A percentile compares a stretch with the other conserved stretches of the same genome.
These are phyloP conservation scores for Lentinula sp. DNA, from an alignment of 768 basidiomycete species.

Conservation along the genomic window DNA sequence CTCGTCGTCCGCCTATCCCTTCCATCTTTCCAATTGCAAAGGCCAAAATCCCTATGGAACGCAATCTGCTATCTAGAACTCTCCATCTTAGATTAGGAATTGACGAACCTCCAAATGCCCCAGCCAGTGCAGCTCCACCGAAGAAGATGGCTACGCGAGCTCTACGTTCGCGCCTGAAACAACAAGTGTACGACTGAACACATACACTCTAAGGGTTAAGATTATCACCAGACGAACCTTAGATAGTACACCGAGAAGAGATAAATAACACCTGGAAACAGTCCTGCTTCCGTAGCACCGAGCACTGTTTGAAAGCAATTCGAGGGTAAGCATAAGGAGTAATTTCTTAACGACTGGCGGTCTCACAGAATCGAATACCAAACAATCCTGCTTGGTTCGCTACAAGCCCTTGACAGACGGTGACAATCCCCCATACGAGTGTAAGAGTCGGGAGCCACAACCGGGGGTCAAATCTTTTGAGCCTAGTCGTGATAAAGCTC, in stretches of 20 bases:
- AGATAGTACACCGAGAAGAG: slow-evolving; percentile 39
- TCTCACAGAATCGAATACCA: slow-evolving; percentile 37
- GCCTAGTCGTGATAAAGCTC: slow-evolving; percentile 19
- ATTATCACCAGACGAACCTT: slow-evolving; percentile 19
- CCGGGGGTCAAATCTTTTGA: slow-evolving; percentile 56
- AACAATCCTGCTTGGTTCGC: slow-evolving; percentile 47
- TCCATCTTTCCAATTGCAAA: slow-evolving; percentile 56
- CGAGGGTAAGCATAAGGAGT: background rate
- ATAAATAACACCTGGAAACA: slow-evolving; percentile 51
- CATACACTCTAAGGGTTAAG: background rate
- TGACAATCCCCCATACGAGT: slow-evolving; percentile 51
- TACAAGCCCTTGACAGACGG: slow-evolving; percentile 49
- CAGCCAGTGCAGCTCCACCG: slow-evolving; percentile 54
- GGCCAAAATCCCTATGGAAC: slow-evolving; percentile 43
- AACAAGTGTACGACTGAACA: background rate
- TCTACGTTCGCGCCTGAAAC: slow-evolving; percentile 45
- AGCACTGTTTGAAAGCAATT: slow-evolving; percentile 21
- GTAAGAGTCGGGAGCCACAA: slow-evolving; percentile 58
- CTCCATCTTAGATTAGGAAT: slow-evolving; percentile 4
- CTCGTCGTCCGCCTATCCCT: slow-evolving; percentile 49
- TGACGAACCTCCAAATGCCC: slow-evolving; percentile 50
- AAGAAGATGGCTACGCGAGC: slow-evolving; percentile 61
- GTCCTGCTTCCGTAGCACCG: slow-evolving; percentile 52
- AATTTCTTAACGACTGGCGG: slow-evolving; percentile 30
- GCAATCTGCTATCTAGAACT: background rate